Evolutionary conservation across 2,329 filamentous ascomycete species (phyloP), one percentile per base, ranked within the genome.

Genomic region (Xylariales sp.): DNA sequence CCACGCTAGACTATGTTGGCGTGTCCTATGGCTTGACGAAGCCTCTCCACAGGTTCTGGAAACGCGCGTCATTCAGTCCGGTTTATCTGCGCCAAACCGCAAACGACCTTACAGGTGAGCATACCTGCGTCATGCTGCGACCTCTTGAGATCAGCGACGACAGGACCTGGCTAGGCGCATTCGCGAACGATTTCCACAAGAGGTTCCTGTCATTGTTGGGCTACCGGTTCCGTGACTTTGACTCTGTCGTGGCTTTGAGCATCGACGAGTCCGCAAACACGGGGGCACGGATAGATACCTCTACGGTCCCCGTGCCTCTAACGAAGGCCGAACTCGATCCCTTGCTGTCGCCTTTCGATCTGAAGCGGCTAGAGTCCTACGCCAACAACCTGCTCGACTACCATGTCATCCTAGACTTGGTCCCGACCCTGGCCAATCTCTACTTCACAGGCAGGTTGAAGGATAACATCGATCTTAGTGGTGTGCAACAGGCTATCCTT

Each of bases 381-480:
- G 88, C 93, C 12, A 95, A 94, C 65, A 95, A 95, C 65, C 86
- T 96, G 76, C 80, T 98, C 31, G 94, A 98, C 64, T 95, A 97
- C 69, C 94, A 96, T 58, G 90, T 96, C 52, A 93, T 98, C 42
- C 76, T 97, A 20, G 94, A 98, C 60, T 79, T 98, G 57, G 74
- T 98, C 42, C 93, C 93, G 0, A 78, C 74, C 2, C 81, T 98
- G 48, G 84, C 93, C 1, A 73, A 74, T 18, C 76, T 95, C 19
- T 96, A 91, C 70, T 98, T 98, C 64, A 82, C 80, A 1, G 86
- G 88, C 35, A 80, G 82, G 8, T 70, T 97, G 14, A 80, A 75
- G 53, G 64, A 68, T 25, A 71, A 72, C 37, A 73, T 95, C 52
- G 82, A 76, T 42, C 73, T 98, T 40, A 85, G 78, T 4, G 84